Conservation (phyloP, 768 basidiomycete genomes). For the Tephrocybe sp. region DNA sequence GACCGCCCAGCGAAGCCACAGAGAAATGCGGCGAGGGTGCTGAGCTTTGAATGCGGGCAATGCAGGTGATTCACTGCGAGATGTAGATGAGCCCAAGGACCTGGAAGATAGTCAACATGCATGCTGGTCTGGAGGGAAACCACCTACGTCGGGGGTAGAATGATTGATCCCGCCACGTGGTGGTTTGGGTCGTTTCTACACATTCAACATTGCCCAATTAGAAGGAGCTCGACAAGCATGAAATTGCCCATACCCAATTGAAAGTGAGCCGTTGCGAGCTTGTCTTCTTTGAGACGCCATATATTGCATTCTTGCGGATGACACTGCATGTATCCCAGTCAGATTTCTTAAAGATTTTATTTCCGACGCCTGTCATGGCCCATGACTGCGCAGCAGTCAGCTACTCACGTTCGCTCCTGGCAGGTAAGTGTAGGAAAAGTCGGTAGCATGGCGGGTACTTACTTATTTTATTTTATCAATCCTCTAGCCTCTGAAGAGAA, state of each 20-base stretch:
- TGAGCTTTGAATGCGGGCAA: constrained; percentile 12
- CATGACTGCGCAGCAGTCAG: too few relatives aligned
- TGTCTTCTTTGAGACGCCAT: background rate
- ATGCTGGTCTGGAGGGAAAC: constrained; percentile 18
- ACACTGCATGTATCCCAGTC: too few relatives aligned
- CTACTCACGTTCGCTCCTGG: too few relatives aligned
- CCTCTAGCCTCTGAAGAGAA: too few relatives aligned
- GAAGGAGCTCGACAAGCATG: background rate
- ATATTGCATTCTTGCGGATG: too few relatives aligned
- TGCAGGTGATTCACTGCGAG: constrained; percentile 34
- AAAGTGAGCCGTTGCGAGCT: constrained; percentile 2
- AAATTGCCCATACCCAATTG: constrained; percentile 16
- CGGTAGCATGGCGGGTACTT: too few relatives aligned
- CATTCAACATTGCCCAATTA: background rate
- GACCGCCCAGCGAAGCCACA: constrained; percentile 69
- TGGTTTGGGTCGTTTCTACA: constrained; percentile 54
- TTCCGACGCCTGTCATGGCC: too few relatives aligned
- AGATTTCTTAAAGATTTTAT: too few relatives aligned
- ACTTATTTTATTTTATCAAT: too few relatives aligned
- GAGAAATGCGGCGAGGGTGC: constrained; percentile 21
- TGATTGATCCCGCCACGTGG: constrained; percentile 62
- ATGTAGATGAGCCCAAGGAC: constrained; percentile 18
- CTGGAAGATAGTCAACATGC: background rate
- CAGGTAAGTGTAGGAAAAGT: too few relatives aligned
- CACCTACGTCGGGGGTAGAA: constrained; percentile 59